A percentile compares a stretch with the other conserved stretches of the same genome.
phyloP scores from a whole-genome alignment of 345 rosid genomes.

The Capsella bursapastoris region DNA sequence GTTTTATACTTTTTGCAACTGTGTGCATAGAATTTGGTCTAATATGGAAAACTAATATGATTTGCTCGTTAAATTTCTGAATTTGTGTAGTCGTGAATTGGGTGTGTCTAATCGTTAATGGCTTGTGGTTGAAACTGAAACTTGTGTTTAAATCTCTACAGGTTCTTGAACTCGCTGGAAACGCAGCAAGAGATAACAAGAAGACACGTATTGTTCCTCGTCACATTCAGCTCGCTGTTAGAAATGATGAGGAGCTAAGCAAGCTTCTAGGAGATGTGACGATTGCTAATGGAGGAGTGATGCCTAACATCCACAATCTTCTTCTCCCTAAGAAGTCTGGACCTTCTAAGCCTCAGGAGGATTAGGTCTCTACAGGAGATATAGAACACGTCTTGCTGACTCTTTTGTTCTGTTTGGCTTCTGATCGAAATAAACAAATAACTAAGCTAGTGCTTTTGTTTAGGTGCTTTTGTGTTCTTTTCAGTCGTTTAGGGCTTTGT shows the following conservation, averaged over 20 bases:
- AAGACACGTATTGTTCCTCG: constrained; percentile 92
- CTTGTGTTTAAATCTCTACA: background rate
- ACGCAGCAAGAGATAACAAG: constrained; percentile 92
- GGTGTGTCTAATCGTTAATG: background rate
- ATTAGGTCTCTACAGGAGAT: constrained; percentile 26
- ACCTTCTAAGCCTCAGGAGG: constrained; percentile 64
- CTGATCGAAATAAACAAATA: constrained; percentile 15
- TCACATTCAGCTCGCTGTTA: constrained; percentile 85
- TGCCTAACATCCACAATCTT: constrained; percentile 96
- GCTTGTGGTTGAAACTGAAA: background rate
- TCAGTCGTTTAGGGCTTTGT: constrained; percentile 10
- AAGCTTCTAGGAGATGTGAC: constrained; percentile 95
- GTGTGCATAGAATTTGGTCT: background rate
- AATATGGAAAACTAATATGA: background rate
- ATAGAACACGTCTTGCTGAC: constrained; percentile 24
- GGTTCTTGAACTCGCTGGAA: constrained; percentile 94
- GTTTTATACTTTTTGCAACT: background rate
- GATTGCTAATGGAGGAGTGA: constrained; percentile 93
- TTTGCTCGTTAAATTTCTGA: background rate
- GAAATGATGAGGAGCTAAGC: constrained; percentile 96
- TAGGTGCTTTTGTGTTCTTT: background rate
- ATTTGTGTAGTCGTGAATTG: background rate
- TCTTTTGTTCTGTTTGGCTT: constrained; percentile 14
- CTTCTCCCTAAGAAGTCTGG: constrained; percentile 91
- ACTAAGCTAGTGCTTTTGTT: background rate